Evolutionary conservation across 225 moss, liverwort and hornwort species (phyloP).

Genomic region (Pseudisothecium myosuroides): DNA sequence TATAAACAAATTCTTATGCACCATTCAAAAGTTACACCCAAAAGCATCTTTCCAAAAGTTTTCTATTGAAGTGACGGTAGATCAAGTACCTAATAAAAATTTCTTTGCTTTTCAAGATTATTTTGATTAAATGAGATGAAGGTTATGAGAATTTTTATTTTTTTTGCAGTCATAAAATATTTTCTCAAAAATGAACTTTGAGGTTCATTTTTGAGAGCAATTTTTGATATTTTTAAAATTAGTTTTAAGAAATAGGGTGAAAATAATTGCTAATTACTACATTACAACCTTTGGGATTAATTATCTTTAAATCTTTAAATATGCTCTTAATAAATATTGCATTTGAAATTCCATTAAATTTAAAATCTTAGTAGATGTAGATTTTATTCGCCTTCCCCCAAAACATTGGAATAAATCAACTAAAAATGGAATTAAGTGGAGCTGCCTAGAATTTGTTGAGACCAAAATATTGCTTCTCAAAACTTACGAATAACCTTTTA

Average conservation of each 20-base stretch:
- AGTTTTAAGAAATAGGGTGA: background rate
- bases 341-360: background rate
- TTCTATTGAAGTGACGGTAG: fast-evolving
- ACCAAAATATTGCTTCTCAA: background rate
- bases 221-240: background rate
- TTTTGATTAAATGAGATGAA: background rate
- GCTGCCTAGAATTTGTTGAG: fast-evolving
- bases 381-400: no score
- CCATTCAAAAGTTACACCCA: background rate
- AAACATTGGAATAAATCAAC: background rate
- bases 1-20: background rate
- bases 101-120: background rate
- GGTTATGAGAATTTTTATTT: background rate
- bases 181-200: background rate
- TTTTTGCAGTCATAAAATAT: fast-evolving
- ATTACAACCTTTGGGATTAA: background rate
- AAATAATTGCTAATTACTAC: background rate
- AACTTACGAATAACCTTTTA: background rate
- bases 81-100: background rate
- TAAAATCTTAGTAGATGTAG: background rate
- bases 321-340: background rate
- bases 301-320: background rate
- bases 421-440: background rate
- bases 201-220: background rate
- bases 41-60: background rate